Base-by-base conservation (phyloP, 2,329 filamentous ascomycete genomes). In the Lojkania enalia region DNA sequence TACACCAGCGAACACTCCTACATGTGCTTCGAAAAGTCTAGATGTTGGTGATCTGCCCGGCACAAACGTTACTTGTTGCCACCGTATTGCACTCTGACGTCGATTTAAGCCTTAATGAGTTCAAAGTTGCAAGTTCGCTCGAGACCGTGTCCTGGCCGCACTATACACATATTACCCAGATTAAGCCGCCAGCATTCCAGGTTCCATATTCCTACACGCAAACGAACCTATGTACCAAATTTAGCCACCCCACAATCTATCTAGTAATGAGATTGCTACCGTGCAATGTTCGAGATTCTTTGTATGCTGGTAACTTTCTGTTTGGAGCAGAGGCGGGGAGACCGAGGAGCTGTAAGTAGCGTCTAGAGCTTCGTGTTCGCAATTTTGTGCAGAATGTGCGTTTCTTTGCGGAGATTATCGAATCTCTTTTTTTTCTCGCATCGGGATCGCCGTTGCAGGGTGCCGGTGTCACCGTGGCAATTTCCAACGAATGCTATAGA, bases 71-170 rank as follows among this genome's bases (percentile, higher is more conserved):
- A n/a, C n/a, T n/a, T 42, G n/a, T 46, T 43, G 46, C 49, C 46
- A 57, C 48, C 46, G 47, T 51, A 52, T 49, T 46, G 44, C 52
- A 54, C 50, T 51, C 41, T 49, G 48, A 48, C 48, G 45, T 52
- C 43, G 38, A 48, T 50, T 52, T 54, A 49, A 43, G 40, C 44
- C 39, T 49, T 49, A 56, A 56, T 58, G 45, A 33, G 14, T 20
- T 23, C 21, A 30, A 29, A 21, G 14, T 36, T 23, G 2, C 15
- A 19, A 4, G 5, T 29, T 19, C 20, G 30, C 36, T 39, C 43
- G 18, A 32, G 42, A 44, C 35, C 42, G 35, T 18, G 35, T 18
- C 35, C 20, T 21, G 36, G 30, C 19, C 36, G 16, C 29, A 40
- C 41, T 15, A 33, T 12, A 9, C 30, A 15, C 30, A 33, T 33